Conservation (phyloP, 305 asterid species). For the Fraxinus angustifolia region DNA sequence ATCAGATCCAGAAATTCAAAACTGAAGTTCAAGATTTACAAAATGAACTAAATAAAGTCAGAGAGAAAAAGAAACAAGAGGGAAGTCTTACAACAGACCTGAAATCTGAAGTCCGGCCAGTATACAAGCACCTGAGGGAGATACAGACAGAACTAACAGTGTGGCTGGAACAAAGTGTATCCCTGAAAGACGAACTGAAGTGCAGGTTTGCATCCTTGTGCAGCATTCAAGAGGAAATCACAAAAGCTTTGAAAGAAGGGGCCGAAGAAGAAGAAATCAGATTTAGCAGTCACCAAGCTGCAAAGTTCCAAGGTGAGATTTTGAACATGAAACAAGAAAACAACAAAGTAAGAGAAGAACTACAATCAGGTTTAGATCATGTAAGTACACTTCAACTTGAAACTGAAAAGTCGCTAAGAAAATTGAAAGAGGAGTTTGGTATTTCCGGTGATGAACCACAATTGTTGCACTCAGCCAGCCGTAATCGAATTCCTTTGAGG, state of each 20-base stretch:
- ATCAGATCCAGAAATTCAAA: conserved; percentile 66
- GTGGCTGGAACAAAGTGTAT: conserved; percentile 72
- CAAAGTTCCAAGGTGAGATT: conserved; percentile 85
- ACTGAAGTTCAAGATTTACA: conserved; percentile 53
- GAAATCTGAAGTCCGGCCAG: conserved; percentile 69
- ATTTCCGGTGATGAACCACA: conserved; percentile 50
- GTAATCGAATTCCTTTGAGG: conserved; percentile 54
- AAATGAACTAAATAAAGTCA: conserved; percentile 47
- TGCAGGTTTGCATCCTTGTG: conserved; percentile 62
- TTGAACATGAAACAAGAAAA: conserved; percentile 92
- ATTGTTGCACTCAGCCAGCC: conserved; percentile 45
- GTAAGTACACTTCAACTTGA: conserved; percentile 56
- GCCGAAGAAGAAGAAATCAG: conserved; percentile 67
- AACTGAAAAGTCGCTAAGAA: conserved; percentile 52
- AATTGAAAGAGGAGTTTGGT: conserved; percentile 59
- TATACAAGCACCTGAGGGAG: conserved; percentile 80
- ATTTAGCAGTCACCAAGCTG: conserved; percentile 90
- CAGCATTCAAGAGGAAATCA: conserved; percentile 78
- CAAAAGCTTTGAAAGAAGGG: conserved; percentile 62
- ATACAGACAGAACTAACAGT: conserved; percentile 67
- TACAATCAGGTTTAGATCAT: conserved; percentile 64
- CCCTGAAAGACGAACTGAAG: conserved; percentile 64
- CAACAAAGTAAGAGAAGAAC: conserved; percentile 67
- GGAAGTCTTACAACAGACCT: conserved; percentile 38
- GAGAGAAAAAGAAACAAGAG: conserved; percentile 45